These are phyloP conservation scores for Dactylellina parvicollis DNA, from an alignment of 2,329 filamentous ascomycete species.

Conservation along the genomic window DNA sequence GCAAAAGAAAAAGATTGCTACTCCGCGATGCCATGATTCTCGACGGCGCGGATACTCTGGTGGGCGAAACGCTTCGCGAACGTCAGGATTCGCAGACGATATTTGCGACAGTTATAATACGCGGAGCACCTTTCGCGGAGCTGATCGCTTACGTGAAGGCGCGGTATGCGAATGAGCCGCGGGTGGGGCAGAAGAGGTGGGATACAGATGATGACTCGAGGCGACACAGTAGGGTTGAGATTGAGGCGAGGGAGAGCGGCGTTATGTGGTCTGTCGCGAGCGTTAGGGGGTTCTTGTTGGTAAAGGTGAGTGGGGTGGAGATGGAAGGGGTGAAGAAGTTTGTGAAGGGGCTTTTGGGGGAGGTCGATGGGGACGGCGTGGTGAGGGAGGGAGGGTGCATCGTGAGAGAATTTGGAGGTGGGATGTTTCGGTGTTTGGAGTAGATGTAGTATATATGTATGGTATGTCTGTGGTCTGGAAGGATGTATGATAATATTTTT, in stretches of 20 bases:
- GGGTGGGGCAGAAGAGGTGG: constrained; percentile 73
- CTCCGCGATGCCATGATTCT: constrained; percentile 87
- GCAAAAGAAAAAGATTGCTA: constrained; percentile 69
- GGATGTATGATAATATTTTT: not conserved
- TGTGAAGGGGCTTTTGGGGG: constrained; percentile 76
- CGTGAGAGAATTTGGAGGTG: constrained; percentile 76
- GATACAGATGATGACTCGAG: constrained; percentile 60
- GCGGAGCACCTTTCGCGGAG: constrained; percentile 74
- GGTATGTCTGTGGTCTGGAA: not conserved
- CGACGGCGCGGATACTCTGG: constrained; percentile 64
- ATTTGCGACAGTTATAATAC: constrained; percentile 84
- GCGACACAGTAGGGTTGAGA: constrained; percentile 67
- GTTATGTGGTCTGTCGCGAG: constrained; percentile 84
- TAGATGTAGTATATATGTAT: too few species aligned
- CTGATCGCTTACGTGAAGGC: constrained; percentile 78
- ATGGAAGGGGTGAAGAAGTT: constrained; percentile 84
- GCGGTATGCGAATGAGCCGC: constrained; percentile 80
- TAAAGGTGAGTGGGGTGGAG: constrained; percentile 86
- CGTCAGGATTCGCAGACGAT: constrained; percentile 80
- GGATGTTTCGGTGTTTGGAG: constrained; percentile 79
- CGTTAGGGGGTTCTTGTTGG: constrained; percentile 82
- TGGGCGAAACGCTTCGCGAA: constrained; percentile 64
- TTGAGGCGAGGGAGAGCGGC: constrained; percentile 69
- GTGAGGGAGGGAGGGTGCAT: constrained; percentile 73
- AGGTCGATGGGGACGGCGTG: constrained; percentile 24